Percentiles rank a stretch among this genome's conserved stretches.
phyloP scores from a whole-genome alignment of 2,329 filamentous ascomycete genomes.

The Penicillium paneum region DNA sequence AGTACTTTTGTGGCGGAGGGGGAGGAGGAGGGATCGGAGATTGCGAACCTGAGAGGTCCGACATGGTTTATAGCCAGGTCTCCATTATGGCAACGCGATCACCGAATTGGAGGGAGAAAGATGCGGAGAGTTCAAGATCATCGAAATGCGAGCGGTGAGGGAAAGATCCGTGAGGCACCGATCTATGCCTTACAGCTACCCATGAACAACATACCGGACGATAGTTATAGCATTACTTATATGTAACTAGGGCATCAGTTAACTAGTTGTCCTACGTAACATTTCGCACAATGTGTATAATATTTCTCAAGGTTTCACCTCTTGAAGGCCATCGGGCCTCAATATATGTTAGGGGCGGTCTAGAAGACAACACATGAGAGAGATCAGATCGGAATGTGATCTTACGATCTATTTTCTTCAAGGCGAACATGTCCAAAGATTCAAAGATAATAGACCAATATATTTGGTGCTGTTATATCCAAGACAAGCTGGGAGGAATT shows the following conservation, averaged over 20 bases:
- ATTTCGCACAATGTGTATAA: background rate
- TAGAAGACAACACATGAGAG: constrained; percentile 13
- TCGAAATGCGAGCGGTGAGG: constrained; percentile 6
- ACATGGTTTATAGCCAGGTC: constrained; percentile 24
- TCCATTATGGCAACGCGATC: constrained; percentile 28
- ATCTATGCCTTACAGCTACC: background rate
- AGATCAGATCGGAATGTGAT: constrained; percentile 3
- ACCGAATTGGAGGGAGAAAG: constrained; percentile 19
- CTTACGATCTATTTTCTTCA: background rate
- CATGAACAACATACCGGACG: background rate
- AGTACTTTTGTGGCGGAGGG: constrained; percentile 39
- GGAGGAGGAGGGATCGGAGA: constrained; percentile 35
- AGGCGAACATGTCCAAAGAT: constrained; percentile 1
- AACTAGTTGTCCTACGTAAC: background rate
- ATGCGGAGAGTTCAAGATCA: constrained; percentile 6
- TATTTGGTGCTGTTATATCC: too few species aligned
- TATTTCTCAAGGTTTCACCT: background rate
- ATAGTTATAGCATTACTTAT: background rate
- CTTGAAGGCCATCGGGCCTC: constrained; percentile 3
- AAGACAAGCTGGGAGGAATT: background rate
- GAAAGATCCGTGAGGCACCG: constrained; percentile 7
- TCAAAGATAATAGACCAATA: background rate
- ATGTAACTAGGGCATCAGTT: background rate
- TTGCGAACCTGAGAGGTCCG: constrained; percentile 28
- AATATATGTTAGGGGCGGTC: constrained; percentile 11